Evolutionary conservation across 208 protist species (phyloP).

Genomic region (Trichomonas gallinae): DNA sequence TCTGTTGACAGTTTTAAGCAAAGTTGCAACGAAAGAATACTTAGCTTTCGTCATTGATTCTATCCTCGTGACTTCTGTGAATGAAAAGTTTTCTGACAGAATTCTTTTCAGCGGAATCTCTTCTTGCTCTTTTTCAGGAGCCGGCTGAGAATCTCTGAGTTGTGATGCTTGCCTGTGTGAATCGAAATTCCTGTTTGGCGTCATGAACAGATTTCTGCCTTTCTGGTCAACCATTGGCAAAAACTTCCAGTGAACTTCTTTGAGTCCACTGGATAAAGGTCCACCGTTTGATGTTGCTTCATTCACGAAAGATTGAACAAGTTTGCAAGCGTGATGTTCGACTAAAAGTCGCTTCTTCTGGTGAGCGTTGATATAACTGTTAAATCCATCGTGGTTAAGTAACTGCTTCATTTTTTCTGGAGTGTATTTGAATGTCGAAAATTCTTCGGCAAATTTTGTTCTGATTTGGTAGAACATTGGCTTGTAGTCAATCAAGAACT

Average conservation of each 20-base stretch:
- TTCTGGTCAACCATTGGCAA: background rate
- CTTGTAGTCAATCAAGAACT: background rate
- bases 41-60: background rate
- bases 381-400: background rate
- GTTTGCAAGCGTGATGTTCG: background rate
- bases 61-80: background rate
- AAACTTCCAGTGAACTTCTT: background rate
- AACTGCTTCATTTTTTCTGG: background rate
- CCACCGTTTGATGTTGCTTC: constrained; percentile 3
- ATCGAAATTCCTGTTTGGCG: background rate
- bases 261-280: background rate
- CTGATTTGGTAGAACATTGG: background rate
- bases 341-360: background rate
- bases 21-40: background rate
- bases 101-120: background rate
- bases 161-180: background rate
- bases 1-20: background rate
- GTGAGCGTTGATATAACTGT: background rate
- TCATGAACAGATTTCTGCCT: background rate
- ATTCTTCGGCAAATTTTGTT: background rate
- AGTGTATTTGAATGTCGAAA: background rate
- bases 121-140: background rate
- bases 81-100: background rate
- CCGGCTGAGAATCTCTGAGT: background rate
- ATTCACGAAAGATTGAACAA: background rate